phyloP scores from a whole-genome alignment of 805 yeast genomes.

The Candida boidinii region DNA sequence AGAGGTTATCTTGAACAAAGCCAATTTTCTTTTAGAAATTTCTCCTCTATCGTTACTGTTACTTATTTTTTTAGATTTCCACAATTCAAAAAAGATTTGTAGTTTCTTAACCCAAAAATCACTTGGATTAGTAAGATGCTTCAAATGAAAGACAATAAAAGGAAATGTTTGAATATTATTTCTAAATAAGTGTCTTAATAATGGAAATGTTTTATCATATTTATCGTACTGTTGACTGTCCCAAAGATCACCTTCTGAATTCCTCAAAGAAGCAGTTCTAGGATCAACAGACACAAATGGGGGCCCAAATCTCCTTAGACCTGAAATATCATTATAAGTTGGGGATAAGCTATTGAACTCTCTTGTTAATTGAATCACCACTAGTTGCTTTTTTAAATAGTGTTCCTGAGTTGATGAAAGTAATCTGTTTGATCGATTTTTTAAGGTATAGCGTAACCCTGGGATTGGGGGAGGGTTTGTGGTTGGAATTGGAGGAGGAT shows the following conservation, averaged over 20 bases:
- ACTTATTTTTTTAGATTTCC: constrained; percentile 65
- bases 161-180: constrained; percentile 68
- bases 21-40: constrained; percentile 58
- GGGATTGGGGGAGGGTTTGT: too few species aligned
- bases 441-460: too few species aligned
- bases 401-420: constrained; percentile 84
- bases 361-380: constrained; percentile 48
- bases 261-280: constrained; percentile 15
- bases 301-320: constrained; percentile 63
- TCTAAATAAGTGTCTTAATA: constrained; percentile 57
- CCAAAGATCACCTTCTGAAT: constrained; percentile 10
- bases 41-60: constrained; percentile 70
- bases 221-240: constrained; percentile 11
- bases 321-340: constrained; percentile 42
- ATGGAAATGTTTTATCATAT: constrained; percentile 45
- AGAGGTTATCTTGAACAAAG: constrained; percentile 52
- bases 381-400: constrained; percentile 73
- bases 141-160: constrained; percentile 46
- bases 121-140: constrained; percentile 8
- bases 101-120: constrained; percentile 71
- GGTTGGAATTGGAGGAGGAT: too few species aligned
- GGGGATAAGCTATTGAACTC: constrained; percentile 51
- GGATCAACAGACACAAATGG: constrained; percentile 59
- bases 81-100: constrained; percentile 74
- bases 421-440: too few species aligned